A percentile compares a stretch with the other conserved stretches of the same genome.
Conservation (phyloP, 1,284 basidiomycete genomes). For the Porodaedalea pini region DNA sequence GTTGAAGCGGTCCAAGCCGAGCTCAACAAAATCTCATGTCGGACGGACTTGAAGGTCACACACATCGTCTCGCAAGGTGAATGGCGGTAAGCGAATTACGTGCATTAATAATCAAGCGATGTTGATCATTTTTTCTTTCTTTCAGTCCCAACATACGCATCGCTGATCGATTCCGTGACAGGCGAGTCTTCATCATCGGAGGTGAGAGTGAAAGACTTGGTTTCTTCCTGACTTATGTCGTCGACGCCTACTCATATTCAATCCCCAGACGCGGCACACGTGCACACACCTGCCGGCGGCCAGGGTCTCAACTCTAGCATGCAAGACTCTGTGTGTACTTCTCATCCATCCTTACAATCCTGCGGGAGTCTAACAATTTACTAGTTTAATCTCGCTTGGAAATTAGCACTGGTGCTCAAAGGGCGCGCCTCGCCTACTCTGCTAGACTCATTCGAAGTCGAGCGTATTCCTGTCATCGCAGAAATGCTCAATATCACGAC, state of each 20-base stretch:
- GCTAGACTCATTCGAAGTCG: slow-evolving; percentile 34
- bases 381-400: slow-evolving; percentile 42
- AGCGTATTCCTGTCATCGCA: slow-evolving; percentile 38
- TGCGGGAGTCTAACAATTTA: background rate
- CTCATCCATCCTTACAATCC: background rate
- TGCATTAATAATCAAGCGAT: background rate
- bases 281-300: slow-evolving; percentile 43
- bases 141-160: slow-evolving; percentile 37
- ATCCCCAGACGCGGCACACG: slow-evolving; percentile 40
- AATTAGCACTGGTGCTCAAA: slow-evolving; percentile 37
- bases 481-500: slow-evolving; percentile 32
- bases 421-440: no score
- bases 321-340: slow-evolving; percentile 37
- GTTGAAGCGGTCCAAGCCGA: no score
- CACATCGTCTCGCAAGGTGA: slow-evolving; percentile 7
- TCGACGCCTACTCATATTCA: background rate
- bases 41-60: no score
- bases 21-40: no score
- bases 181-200: slow-evolving; percentile 36
- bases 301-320: slow-evolving; percentile 41
- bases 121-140: background rate
- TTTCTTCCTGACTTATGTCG: background rate
- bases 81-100: slow-evolving; percentile 1
- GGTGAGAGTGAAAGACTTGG: slow-evolving; percentile 24
- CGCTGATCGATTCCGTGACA: slow-evolving; percentile 34